Conservation (phyloP, 192 early-diverging fungal species). For the Backusella westeae region DNA sequence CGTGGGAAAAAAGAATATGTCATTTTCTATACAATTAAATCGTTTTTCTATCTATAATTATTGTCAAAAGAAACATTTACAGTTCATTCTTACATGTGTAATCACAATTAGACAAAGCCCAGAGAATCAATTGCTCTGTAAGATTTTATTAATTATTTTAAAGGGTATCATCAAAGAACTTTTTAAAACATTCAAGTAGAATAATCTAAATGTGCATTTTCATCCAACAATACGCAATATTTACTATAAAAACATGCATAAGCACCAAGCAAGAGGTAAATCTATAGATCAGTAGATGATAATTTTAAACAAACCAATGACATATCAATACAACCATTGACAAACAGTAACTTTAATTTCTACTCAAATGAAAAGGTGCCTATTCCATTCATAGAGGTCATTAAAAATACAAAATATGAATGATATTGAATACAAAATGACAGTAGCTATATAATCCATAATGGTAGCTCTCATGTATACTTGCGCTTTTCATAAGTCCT, state of each 20-base stretch:
- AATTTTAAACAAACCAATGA: neutral
- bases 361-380: no score
- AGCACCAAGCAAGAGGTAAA: no score
- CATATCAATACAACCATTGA: no score
- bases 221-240: neutral
- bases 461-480: neutral
- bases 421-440: no score
- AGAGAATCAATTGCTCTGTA: no score
- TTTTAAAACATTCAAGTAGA: neutral
- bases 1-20: neutral
- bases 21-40: neutral
- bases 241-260: neutral
- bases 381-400: no score
- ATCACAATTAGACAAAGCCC: no score
- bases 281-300: neutral
- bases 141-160: no score
- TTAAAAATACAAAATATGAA: no score
- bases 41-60: neutral
- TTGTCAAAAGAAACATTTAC: neutral
- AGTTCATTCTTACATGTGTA: neutral
- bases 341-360: no score
- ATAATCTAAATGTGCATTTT: neutral
- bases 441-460: no score
- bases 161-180: no score
- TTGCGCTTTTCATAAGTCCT: neutral